These are phyloP conservation scores for Sordaria brevicollis DNA, from an alignment of 495 filamentous ascomycete genomes.

Conservation along the genomic window DNA sequence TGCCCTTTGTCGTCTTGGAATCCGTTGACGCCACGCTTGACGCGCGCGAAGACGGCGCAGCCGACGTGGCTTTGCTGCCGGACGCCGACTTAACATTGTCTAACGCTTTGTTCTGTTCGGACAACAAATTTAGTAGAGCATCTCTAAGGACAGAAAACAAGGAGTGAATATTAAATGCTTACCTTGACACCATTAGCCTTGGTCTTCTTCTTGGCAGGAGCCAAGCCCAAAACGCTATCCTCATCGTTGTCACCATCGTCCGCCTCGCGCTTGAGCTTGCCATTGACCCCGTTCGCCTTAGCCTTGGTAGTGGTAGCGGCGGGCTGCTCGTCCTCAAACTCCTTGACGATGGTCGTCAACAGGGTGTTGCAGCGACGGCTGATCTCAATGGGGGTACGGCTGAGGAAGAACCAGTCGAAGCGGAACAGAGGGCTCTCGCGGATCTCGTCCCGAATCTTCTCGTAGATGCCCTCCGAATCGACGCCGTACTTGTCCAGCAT, in stretches of 20 bases:
- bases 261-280: conserved; percentile 64
- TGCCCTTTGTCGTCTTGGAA: conserved; percentile 34
- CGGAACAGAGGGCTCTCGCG: conserved; percentile 90
- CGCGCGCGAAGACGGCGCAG: conserved; percentile 40
- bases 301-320: conserved; percentile 23
- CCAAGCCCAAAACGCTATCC: conserved; percentile 57
- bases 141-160: not conserved
- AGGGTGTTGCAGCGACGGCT: conserved; percentile 86
- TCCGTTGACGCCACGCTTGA: conserved; percentile 41
- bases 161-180: conserved; percentile 15
- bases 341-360: conserved; percentile 83
- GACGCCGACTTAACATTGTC: conserved; percentile 49
- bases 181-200: conserved; percentile 67
- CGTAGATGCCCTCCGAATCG: conserved; percentile 73
- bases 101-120: conserved; percentile 50
- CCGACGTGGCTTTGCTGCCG: conserved; percentile 45
- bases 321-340: conserved; percentile 62
- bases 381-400: conserved; percentile 86
- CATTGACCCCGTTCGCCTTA: conserved; percentile 52
- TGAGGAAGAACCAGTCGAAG: conserved; percentile 99
- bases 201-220: conserved; percentile 83
- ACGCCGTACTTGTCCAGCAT: conserved; percentile 86
- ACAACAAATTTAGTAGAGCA: not conserved
- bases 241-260: conserved; percentile 79
- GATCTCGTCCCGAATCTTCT: conserved; percentile 83